Evolutionary conservation across 2,329 filamentous ascomycete genomes (phyloP), one percentile per base, ranked within the genome.

Genomic region (Pleurostoma richardsiae): DNA sequence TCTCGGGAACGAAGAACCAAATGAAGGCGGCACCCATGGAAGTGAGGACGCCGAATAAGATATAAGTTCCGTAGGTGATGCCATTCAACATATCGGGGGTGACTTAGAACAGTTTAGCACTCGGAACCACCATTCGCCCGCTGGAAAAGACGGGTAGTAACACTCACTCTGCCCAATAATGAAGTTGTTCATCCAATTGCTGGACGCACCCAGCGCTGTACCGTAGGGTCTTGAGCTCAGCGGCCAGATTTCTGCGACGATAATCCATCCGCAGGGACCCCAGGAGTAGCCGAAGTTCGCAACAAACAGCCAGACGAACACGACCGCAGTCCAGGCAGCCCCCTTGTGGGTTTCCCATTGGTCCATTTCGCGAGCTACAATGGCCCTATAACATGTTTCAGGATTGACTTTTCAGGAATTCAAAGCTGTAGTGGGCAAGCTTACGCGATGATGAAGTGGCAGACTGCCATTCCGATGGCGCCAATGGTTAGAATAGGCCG

Each of bases 1-100:
- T 80, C 62, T 83, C 79, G 0, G 79, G 79, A 4, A 83, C 67
- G 57, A 71, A 76, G 58, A 80, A 74, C 64, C 68, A 79, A 3
- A 74, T 77, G 71, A 75, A 82, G 4, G 69, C 52, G 6, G 76
- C 70, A 28, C 79, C 79, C 4, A 81, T 49, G 3, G 74, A 46
- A 0, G 78, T 82, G 6, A 81, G 67, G 5, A 64, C 70, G 2
- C 69, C 66, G 61, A 83, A 84, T 63, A 80, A 79, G 64, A 77
- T 71, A 68, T 82, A 83, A 0, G 79, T 82, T 0, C 80, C 80
- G 69, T 69, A 76, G 3, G 62, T 65, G 39, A 75, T 73, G 49
- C 10, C 10, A 3, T 33, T 31, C 11, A 50, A 36, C 42, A 50
- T 42, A 8, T 27, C 29, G 4, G 49, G 49, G 6, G 47, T 47